Percentiles rank a stretch among this genome's conserved stretches.
These are phyloP conservation scores for Acorus gramineus DNA, from an alignment of 106 monocot genomes.

Conservation along the genomic window DNA sequence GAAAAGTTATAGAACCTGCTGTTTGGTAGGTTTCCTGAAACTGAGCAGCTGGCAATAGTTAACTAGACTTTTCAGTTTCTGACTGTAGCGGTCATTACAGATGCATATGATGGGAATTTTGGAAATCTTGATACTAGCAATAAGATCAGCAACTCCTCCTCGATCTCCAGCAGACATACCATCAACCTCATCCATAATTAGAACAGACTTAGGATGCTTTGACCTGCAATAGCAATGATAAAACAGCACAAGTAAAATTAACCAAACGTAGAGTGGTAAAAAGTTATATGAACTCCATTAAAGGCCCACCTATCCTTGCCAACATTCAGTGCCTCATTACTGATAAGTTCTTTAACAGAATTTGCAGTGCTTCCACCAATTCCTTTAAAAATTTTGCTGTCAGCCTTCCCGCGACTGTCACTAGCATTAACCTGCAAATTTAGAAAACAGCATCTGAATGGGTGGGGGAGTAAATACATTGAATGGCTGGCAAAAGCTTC, in stretches of 20 bases:
- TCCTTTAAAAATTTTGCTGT: constrained; percentile 79
- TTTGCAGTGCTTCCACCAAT: constrained; percentile 81
- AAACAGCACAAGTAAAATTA: too few relatives aligned
- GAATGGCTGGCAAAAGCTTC: not conserved
- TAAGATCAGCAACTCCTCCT: constrained; percentile 98
- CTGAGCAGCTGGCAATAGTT: constrained; percentile 78
- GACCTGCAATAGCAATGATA: constrained; percentile 23
- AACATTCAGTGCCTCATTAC: constrained; percentile 53
- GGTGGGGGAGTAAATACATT: too few relatives aligned
- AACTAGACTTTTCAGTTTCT: constrained; percentile 92
- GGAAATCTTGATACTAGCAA: constrained; percentile 90
- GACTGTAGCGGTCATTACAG: constrained; percentile 98
- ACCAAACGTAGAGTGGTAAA: not conserved
- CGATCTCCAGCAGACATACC: constrained; percentile 99
- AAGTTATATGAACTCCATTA: too few relatives aligned
- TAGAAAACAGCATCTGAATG: not conserved
- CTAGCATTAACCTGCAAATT: constrained; percentile 96
- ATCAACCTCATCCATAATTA: constrained; percentile 99
- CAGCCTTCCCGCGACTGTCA: constrained; percentile 97
- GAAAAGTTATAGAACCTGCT: constrained; percentile 46
- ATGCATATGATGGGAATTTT: constrained; percentile 97
- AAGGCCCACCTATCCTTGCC: constrained; percentile 47
- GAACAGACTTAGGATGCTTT: constrained; percentile 67
- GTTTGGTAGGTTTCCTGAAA: constrained; percentile 95
- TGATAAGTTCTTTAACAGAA: constrained; percentile 91